Evolutionary conservation across 2,329 filamentous ascomycete genomes (phyloP).

Genomic region (Trichocomaceae sp.): DNA sequence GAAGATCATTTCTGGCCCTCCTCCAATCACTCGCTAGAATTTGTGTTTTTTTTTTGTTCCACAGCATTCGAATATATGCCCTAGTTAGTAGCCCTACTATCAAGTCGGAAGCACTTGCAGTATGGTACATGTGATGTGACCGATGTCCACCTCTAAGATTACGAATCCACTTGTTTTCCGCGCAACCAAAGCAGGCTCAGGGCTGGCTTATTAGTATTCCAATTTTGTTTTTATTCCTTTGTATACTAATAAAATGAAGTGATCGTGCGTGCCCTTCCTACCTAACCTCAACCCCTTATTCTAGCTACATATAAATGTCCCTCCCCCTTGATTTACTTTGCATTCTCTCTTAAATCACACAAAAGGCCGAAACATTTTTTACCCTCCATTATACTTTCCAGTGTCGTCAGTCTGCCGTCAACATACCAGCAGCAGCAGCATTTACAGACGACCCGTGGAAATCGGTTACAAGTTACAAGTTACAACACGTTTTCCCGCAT

Average conservation of each 20-base stretch:
- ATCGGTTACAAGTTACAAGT: no score
- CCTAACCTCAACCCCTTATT: background rate
- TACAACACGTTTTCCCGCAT: background rate
- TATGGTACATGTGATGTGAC: background rate
- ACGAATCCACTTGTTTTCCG: background rate
- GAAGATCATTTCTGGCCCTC: background rate
- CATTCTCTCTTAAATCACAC: background rate
- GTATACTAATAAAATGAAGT: background rate
- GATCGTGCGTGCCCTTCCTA: background rate
- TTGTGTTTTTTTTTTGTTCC: background rate
- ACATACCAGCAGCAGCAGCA: background rate
- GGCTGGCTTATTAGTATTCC: no score
- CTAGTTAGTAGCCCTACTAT: background rate
- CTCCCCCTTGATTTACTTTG: background rate
- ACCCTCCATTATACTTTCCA: background rate
- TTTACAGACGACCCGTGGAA: background rate
- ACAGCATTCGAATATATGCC: background rate
- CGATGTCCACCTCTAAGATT: background rate
- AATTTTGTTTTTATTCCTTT: no score
- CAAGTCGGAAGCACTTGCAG: background rate
- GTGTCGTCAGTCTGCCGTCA: conserved; percentile 4
- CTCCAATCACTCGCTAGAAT: background rate
- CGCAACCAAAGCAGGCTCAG: background rate
- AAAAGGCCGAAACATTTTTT: background rate
- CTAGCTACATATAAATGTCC: background rate